Evolutionary conservation across 768 basidiomycete species (phyloP), one percentile per base, ranked within the genome.

Genomic region (Bullera alba): DNA sequence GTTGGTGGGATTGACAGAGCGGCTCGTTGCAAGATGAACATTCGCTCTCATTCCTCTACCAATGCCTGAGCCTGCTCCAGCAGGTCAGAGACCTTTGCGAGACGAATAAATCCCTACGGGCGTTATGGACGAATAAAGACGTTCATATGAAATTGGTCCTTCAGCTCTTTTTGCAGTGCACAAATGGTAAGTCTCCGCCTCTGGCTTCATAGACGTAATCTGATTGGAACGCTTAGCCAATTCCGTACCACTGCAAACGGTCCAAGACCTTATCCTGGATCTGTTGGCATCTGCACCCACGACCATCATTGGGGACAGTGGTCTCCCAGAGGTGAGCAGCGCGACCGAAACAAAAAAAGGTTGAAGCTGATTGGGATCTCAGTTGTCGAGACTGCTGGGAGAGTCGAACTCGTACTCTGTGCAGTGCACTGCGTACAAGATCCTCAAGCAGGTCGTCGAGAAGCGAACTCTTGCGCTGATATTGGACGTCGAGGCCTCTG

Each of bases 401-500:
- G 38, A 54, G 16, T 87, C 91, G 41, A 69, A 76, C 0, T 80
- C 77, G 16, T 77, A 63, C 3, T 77, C 80, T 21, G 83, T 90
- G 2, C 89, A 91, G 65, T 81, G 81, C 65, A 82, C 84, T 75
- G 80, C 85, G 0, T 90, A 91, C 65, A 76, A 79, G 37, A 76
- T 95, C 2, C 76, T 93, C 22, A 79, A 77, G 29, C 76, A 76
- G 38, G 84, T 87, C 10, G 83, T 89, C 17, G 75, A 76, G 57
- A 84, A 81, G 63, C 78, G 81, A 29, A 93, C 91, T 0, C 85
- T 91, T 48, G 74, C 86, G 51, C 76, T 91, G 36, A 88, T 95
- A 23, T 80, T 96, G 30, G 89, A 96, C 63, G 83, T 70, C 14
- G 70, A 72, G 44, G 53, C 61, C 4, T 55, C 84, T 2, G 87